These are phyloP conservation scores for Nepenthes mirabilis DNA, from an alignment of 148 eudicot species.

Conservation along the genomic window DNA sequence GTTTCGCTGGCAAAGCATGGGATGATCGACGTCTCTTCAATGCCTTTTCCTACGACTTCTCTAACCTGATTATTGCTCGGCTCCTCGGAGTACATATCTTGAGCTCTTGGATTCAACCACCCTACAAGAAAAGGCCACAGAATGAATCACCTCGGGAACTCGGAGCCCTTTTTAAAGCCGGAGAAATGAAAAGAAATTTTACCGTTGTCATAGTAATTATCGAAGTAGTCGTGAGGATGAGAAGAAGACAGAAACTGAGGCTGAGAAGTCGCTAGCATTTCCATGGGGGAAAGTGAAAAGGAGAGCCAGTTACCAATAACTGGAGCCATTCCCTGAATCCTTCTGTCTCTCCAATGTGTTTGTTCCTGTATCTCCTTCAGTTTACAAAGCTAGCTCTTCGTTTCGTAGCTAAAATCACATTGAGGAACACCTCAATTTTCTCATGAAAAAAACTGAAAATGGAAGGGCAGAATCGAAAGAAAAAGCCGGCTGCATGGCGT, in stretches of 20 bases:
- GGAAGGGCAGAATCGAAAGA: too few relatives aligned
- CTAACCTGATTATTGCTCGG: too few relatives aligned
- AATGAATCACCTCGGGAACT: background rate
- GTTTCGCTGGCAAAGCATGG: too few relatives aligned
- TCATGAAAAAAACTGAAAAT: too few relatives aligned
- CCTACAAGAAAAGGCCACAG: background rate
- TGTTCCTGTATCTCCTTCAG: too few relatives aligned
- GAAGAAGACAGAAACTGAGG: constrained; percentile 13
- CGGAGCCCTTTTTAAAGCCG: background rate
- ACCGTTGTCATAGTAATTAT: constrained; percentile 43
- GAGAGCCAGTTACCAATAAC: constrained; percentile 35
- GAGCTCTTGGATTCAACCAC: background rate
- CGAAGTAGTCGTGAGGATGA: constrained; percentile 22
- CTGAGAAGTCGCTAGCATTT: constrained; percentile 26
- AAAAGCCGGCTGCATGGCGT: too few relatives aligned
- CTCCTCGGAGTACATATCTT: background rate
- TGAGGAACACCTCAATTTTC: too few relatives aligned
- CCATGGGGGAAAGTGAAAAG: constrained; percentile 35
- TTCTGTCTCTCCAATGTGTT: too few relatives aligned
- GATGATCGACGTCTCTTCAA: too few relatives aligned
- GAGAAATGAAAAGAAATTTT: background rate
- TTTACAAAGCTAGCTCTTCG: too few relatives aligned
- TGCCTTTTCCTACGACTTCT: too few relatives aligned
- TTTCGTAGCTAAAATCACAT: too few relatives aligned
- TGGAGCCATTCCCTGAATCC: constrained; percentile 8